Evolutionary conservation across 169 alveolate genomes (phyloP).

Genomic region (Condylostoma magnum): DNA sequence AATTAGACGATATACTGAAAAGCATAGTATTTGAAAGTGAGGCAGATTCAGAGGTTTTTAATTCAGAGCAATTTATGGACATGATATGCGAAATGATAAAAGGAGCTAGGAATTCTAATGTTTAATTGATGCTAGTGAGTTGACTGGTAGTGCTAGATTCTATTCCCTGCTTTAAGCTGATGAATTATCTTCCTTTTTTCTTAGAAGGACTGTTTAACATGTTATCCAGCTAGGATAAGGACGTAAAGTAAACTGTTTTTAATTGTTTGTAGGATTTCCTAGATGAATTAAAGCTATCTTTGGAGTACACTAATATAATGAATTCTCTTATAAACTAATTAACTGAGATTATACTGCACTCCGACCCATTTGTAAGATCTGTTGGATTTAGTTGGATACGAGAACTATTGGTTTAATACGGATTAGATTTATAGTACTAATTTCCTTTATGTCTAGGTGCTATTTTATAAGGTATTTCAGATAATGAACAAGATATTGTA

Average conservation of each 20-base stretch:
- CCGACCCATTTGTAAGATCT: background rate
- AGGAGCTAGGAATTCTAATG: background rate
- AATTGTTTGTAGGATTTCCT: background rate
- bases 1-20: constrained; percentile 22
- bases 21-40: constrained; percentile 26
- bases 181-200: background rate
- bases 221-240: background rate
- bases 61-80: constrained; percentile 11
- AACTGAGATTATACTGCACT: background rate
- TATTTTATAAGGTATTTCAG: constrained; percentile 14
- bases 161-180: constrained; percentile 11
- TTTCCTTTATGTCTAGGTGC: background rate
- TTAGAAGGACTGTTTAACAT: constrained; percentile 18
- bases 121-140: constrained; percentile 4
- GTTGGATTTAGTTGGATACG: constrained; percentile 5
- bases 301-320: background rate
- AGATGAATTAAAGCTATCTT: background rate
- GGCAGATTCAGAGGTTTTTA: background rate
- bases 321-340: background rate
- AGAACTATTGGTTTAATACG: constrained; percentile 2
- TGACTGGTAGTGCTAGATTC: constrained; percentile 22
- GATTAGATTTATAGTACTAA: background rate
- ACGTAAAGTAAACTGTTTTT: background rate
- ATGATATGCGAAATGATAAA: background rate
- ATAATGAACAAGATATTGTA: background rate